phyloP scores from a whole-genome alignment of 257 asterid species.

The Primulina tabacum region DNA sequence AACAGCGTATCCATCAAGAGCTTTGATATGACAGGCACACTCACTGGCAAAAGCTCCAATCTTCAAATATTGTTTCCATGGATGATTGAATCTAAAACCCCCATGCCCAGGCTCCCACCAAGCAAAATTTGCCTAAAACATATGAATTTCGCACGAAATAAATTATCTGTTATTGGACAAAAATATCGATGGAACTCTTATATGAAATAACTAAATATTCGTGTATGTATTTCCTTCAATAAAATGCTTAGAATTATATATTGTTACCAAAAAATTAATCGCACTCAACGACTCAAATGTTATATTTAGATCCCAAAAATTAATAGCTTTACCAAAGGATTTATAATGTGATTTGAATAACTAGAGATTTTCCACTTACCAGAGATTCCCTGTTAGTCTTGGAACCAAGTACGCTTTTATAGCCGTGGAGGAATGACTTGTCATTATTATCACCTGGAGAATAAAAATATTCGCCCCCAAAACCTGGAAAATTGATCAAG shows the following conservation, averaged over 20 bases:
- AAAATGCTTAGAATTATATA: too few species aligned
- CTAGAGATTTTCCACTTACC: slow-evolving; percentile 22
- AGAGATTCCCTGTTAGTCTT: slow-evolving; percentile 41
- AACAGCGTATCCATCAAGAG: neutral
- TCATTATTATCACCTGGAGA: slow-evolving; percentile 12
- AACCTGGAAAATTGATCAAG: slow-evolving; percentile 29
- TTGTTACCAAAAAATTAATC: too few species aligned
- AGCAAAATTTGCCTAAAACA: slow-evolving; percentile 42
- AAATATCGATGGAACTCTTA: neutral
- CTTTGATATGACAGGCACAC: neutral
- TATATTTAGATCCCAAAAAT: too few species aligned
- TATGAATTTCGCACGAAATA: neutral
- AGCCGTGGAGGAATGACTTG: slow-evolving; percentile 25
- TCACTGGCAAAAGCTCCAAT: slow-evolving; percentile 29
- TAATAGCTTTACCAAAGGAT: too few species aligned
- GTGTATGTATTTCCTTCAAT: too few species aligned
- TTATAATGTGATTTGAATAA: too few species aligned
- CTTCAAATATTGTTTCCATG: slow-evolving; percentile 42
- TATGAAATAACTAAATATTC: too few species aligned
- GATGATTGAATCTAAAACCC: slow-evolving; percentile 39
- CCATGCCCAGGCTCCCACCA: slow-evolving; percentile 59
- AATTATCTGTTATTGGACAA: neutral
- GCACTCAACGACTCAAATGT: too few species aligned
- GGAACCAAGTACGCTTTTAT: slow-evolving; percentile 41
- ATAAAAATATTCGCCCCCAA: slow-evolving; percentile 30